Evolutionary conservation across 371 early-diverging fungal genomes (phyloP).

Genomic region (Syncephalis plumigaleata): DNA sequence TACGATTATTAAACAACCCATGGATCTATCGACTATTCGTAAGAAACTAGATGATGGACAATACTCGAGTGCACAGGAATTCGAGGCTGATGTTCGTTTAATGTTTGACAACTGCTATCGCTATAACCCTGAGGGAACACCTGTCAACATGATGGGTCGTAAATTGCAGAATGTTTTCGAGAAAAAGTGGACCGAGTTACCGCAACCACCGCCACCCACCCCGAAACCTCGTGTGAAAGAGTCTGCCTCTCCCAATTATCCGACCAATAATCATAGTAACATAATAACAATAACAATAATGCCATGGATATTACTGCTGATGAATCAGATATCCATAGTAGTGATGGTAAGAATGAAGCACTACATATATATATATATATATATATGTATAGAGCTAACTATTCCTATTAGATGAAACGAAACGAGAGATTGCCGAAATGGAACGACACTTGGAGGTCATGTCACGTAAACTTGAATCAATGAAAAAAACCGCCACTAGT

Average conservation of each 20-base stretch:
- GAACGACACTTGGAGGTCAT: constrained; percentile 42
- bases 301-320: constrained; percentile 19
- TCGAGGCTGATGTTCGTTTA: constrained; percentile 70
- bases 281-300: too few species aligned
- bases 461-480: constrained; percentile 42
- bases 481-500: constrained; percentile 30
- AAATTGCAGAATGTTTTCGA: constrained; percentile 71
- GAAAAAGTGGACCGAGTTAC: constrained; percentile 53
- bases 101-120: constrained; percentile 88
- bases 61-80: constrained; percentile 55
- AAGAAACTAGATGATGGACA: constrained; percentile 60
- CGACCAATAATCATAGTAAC: too few species aligned
- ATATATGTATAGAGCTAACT: background rate
- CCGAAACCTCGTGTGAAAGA: background rate
- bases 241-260: constrained; percentile 10
- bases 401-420: constrained; percentile 7
- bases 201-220: constrained; percentile 8
- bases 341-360: background rate
- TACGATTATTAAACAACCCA: constrained; percentile 87
- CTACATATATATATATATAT: background rate
- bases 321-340: constrained; percentile 6
- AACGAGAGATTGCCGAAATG: constrained; percentile 38
- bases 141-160: constrained; percentile 72
- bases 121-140: constrained; percentile 82
- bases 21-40: constrained; percentile 93